A percentile compares a stretch with the other conserved stretches of the same genome.
Conservation (phyloP, 2,329 filamentous ascomycete species). For the Phialophora tarda region DNA sequence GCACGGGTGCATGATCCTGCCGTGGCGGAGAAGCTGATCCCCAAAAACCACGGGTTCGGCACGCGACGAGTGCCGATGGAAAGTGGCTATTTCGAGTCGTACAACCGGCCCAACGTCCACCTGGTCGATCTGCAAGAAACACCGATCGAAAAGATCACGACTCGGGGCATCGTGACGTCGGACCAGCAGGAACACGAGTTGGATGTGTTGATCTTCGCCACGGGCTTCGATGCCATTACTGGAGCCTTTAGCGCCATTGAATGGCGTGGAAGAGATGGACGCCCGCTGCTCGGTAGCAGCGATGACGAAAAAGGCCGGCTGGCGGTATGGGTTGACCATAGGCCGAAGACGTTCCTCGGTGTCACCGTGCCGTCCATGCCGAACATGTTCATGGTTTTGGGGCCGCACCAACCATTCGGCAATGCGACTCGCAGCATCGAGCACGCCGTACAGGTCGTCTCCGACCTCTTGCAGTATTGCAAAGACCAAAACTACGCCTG, state of each 20-base stretch:
- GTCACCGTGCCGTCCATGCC: slow-evolving; percentile 49
- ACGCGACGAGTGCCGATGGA: slow-evolving; percentile 58
- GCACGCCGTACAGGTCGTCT: slow-evolving; percentile 49
- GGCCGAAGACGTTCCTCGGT: slow-evolving; percentile 8
- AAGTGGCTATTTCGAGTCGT: slow-evolving; percentile 57
- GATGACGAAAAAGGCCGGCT: slow-evolving; percentile 48
- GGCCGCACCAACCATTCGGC: slow-evolving; percentile 54
- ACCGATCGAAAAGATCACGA: slow-evolving; percentile 47
- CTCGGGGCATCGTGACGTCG: slow-evolving; percentile 40
- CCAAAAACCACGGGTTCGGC: slow-evolving; percentile 60
- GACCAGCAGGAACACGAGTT: slow-evolving; percentile 4
- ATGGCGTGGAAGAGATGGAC: slow-evolving; percentile 48
- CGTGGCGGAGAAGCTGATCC: slow-evolving; percentile 60
- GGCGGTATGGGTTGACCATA: background rate
- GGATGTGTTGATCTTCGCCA: slow-evolving; percentile 45
- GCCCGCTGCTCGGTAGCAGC: slow-evolving; percentile 43
- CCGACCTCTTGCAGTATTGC: slow-evolving; percentile 42
- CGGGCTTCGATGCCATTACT: slow-evolving; percentile 48
- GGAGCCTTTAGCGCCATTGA: slow-evolving; percentile 45
- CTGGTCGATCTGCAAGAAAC: slow-evolving; percentile 52
- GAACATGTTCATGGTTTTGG: slow-evolving; percentile 60
- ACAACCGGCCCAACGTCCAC: slow-evolving; percentile 54
- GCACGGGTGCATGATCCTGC: slow-evolving; percentile 57
- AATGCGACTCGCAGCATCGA: slow-evolving; percentile 37
- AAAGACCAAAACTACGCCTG: slow-evolving; percentile 31